Evolutionary conservation across 2,329 filamentous ascomycete genomes (phyloP).

Genomic region (Talaromyces amestolkiae): DNA sequence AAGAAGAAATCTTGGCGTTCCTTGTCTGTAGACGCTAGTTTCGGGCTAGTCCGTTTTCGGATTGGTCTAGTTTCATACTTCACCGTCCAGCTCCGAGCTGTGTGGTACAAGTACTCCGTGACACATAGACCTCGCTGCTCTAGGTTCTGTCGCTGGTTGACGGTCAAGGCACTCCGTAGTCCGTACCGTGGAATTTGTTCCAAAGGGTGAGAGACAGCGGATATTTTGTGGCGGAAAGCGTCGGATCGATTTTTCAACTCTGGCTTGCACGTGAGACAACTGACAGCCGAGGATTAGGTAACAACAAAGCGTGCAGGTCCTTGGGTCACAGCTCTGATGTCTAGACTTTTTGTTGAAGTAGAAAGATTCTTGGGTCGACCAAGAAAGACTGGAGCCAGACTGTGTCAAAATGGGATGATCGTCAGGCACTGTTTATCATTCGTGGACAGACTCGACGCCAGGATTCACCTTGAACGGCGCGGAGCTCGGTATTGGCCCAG

Average conservation of each 20-base stretch:
- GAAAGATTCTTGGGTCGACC: background rate
- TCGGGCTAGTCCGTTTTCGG: background rate
- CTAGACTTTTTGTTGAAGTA: background rate
- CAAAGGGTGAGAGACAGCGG: background rate
- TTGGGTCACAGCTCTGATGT: background rate
- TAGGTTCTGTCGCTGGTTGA: background rate
- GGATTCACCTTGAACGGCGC: constrained; percentile 1
- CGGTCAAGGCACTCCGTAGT: background rate
- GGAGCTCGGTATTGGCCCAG: constrained; percentile 2
- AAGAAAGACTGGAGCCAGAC: background rate
- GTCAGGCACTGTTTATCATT: background rate
- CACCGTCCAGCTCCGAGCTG: background rate
- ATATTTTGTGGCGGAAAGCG: background rate
- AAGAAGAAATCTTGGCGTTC: constrained; percentile 2
- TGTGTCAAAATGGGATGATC: background rate
- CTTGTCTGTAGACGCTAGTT: background rate
- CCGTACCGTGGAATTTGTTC: background rate
- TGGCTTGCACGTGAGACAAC: background rate
- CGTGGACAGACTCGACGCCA: background rate
- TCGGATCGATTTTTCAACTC: background rate
- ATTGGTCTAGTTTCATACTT: background rate
- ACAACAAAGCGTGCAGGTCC: background rate
- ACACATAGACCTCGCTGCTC: background rate
- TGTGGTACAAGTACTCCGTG: background rate
- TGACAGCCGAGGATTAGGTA: background rate